A percentile compares a stretch with the other conserved stretches of the same genome.
These are phyloP conservation scores for Rubia yunnanensis DNA, from an alignment of 257 asterid genomes.

Conservation along the genomic window DNA sequence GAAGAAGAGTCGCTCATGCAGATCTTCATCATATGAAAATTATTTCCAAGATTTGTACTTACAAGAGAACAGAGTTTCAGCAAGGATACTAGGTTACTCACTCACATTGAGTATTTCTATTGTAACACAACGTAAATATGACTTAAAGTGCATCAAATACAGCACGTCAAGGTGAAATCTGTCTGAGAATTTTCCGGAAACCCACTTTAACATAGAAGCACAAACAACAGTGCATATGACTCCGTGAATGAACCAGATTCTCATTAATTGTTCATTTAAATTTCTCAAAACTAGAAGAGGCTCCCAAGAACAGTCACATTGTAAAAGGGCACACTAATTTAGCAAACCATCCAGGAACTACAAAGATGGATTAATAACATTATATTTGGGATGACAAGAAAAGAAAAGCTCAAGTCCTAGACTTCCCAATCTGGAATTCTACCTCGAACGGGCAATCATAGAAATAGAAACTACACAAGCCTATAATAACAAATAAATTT, in stretches of 20 bases:
- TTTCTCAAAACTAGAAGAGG: slow-evolving; percentile 1
- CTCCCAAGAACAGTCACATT: neutral
- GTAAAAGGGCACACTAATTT: neutral
- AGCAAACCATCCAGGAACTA: neutral
- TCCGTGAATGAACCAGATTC: neutral
- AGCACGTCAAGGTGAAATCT: neutral
- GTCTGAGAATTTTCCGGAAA: neutral
- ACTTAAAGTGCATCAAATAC: neutral
- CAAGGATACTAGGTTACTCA: neutral
- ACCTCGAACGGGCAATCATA: neutral
- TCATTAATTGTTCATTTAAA: neutral
- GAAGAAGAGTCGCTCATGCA: neutral
- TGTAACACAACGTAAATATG: neutral
- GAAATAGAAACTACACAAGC: neutral
- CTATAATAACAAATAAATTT: neutral
- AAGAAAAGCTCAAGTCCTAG: neutral
- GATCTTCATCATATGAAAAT: neutral
- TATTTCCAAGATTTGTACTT: neutral
- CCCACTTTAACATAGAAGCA: neutral
- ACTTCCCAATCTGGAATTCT: neutral
- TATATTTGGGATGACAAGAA: neutral
- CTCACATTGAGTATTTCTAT: neutral
- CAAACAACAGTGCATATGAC: neutral
- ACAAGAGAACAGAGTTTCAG: neutral
- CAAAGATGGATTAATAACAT: neutral